These are phyloP conservation scores for Leishmania amazonensis DNA, from an alignment of 208 protist genomes.

Conservation along the genomic window DNA sequence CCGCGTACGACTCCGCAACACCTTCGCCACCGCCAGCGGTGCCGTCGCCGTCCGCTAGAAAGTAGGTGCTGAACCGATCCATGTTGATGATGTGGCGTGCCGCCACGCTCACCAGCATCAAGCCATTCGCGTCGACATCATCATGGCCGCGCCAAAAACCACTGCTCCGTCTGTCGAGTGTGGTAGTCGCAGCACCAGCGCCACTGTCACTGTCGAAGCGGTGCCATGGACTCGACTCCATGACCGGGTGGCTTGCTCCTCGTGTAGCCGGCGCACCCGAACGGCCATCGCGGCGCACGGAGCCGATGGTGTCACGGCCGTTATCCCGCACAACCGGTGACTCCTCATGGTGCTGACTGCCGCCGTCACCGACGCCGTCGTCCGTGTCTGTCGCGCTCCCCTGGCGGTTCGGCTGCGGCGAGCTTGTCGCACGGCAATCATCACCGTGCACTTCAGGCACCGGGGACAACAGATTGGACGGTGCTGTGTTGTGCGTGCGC, in stretches of 20 bases:
- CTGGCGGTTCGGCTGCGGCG: conserved; percentile 13
- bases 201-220: neutral
- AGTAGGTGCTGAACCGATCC: conserved; percentile 62
- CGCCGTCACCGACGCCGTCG: neutral
- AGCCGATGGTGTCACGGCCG: neutral
- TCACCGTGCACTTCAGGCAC: neutral
- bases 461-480: neutral
- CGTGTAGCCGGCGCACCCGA: neutral
- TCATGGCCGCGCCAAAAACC: neutral
- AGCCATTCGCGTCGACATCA: neutral
- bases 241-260: neutral
- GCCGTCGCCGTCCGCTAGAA: conserved; percentile 29
- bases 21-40: neutral
- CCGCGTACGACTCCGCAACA: conserved; percentile 1
- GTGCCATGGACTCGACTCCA: neutral
- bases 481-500: conserved; percentile 13
- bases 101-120: conserved; percentile 7
- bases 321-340: neutral
- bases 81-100: conserved; percentile 45
- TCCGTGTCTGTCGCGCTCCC: neutral
- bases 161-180: neutral
- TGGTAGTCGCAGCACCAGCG: neutral
- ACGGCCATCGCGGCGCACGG: neutral
- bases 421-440: neutral
- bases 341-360: neutral